These are phyloP conservation scores for Polyporus arcularius DNA, from an alignment of 768 basidiomycete genomes.

Conservation along the genomic window DNA sequence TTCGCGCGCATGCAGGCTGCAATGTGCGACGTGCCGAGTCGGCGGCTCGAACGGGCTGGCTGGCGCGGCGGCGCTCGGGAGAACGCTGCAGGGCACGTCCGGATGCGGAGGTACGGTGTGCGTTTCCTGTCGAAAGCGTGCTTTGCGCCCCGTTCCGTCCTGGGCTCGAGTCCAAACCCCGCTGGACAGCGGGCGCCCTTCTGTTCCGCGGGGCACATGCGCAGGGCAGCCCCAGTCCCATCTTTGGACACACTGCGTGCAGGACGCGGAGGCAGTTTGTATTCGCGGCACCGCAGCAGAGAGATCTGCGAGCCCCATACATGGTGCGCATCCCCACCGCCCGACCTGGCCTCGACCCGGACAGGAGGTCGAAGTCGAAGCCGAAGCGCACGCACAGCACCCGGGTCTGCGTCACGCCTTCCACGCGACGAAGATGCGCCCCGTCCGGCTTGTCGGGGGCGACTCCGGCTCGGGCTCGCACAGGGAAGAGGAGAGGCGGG, in stretches of 20 bases:
- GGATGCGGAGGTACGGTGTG: neutral
- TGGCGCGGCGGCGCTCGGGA: neutral
- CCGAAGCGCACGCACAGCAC: neutral
- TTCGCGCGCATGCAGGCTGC: too few relatives aligned
- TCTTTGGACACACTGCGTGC: neutral
- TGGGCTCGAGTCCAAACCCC: too few relatives aligned
- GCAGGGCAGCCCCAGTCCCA: neutral
- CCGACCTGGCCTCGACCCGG: neutral
- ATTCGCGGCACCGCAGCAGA: constrained; percentile 7
- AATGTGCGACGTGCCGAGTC: too few relatives aligned
- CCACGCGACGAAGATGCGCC: constrained; percentile 61
- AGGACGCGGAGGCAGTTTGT: neutral
- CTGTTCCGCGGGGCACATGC: neutral
- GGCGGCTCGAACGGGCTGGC: neutral
- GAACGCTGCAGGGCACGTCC: neutral
- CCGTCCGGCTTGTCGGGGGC: constrained; percentile 45
- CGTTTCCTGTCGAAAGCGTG: neutral
- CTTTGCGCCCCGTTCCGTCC: too few relatives aligned
- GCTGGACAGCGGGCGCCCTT: too few relatives aligned
- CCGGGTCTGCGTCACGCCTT: constrained; percentile 37
- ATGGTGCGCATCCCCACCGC: neutral
- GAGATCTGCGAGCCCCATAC: constrained; percentile 8
- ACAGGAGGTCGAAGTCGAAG: neutral
- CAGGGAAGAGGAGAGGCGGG: neutral
- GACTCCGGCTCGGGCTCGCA: neutral